Evolutionary conservation across 768 basidiomycete species (phyloP), one percentile per base, ranked within the genome.

Genomic region (Mrakia blollopis): DNA sequence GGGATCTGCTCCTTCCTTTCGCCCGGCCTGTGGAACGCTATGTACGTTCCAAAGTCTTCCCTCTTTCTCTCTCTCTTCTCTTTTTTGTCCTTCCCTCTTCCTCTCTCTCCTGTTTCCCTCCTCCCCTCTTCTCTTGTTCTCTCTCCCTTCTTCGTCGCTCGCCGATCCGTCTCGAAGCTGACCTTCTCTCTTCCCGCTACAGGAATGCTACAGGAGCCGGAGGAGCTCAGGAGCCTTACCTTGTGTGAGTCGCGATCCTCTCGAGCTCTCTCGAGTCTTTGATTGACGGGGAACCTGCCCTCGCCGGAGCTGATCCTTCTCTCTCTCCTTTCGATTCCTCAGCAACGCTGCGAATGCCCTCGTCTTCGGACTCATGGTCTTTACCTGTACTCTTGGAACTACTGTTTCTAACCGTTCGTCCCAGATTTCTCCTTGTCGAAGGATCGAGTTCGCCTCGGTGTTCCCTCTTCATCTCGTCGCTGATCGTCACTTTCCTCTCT

Each of bases 121-220:
- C 44, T 44, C 44, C 11, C 11, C 44, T 11, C 3, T 44, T 44
- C 44, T 11, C 44, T 13, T 1, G 11, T 44, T 44, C 44, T 13
- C 11, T 11, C 11, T 44, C 71, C 13, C n/a, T n/a, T n/a, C n/a
- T n/a, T n/a, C n/a, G n/a, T n/a, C n/a, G n/a, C n/a, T n/a, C n/a
- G n/a, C n/a, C n/a, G n/a, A n/a, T n/a, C n/a, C n/a, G n/a, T n/a
- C n/a, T n/a, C n/a, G n/a, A n/a, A n/a, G n/a, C n/a, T n/a, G n/a
- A n/a, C n/a, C n/a, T n/a, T n/a, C n/a, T n/a, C n/a, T n/a, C n/a
- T n/a, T n/a, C n/a, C n/a, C n/a, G n/a, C n/a, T n/a, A n/a, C n/a
- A n/a, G n/a, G n/a, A n/a, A n/a, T n/a, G n/a, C n/a, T n/a, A 77
- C 75, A n/a, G 75, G 75, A 28, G 75, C 67, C 23, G 76, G 76